Base-by-base conservation (phyloP, 495 filamentous ascomycete species). In the Xylaria venustula region DNA sequence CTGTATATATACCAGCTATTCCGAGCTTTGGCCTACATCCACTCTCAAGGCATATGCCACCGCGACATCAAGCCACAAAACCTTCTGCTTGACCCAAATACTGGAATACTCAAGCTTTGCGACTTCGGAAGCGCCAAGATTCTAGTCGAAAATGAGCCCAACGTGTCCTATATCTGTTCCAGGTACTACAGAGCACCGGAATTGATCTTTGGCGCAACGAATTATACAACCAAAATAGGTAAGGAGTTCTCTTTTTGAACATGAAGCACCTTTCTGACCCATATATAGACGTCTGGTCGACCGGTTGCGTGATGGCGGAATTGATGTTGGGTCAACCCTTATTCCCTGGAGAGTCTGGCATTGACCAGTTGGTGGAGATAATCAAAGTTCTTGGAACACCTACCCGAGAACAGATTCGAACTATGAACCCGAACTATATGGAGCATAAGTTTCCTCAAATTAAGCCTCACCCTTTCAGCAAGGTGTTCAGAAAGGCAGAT, bases 351-450 rank as follows among this genome's bases (percentile, higher is more conserved):
- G 94, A 98, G 74, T 98, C 94, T 17, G 94, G 94, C 58, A 98
- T 98, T 73, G 94, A 98, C 74, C 94, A 99, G 72, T 83, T 98
- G 34, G 94, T 99, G 22, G 94, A 99, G 76, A 98, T 99, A 71
- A 99, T 99, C 84, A 99, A 98, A 79, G 94, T 99, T 55, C 82
- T 99, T 57, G 94, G 94, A 22, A 99, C 94, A 15, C 94, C 95
- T 14, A 97, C 94, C n/a, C 83, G 94, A 20, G 94, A 99, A 67
- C 94, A 99, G 68, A 99, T 99, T 70, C 91, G 94, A 55, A 99
- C 94, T 48, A 99, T 99, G 95, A 99, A 99, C 73, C 95, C 94
- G 53, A 99, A 99, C 75, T 98, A 99, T 76, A 99, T 99, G 94
- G 94, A 98, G 77, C 94, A 99, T 77, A 98, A 98, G 77, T 99